Base-by-base conservation (phyloP, 164 flowering plant genomes). In the Magnolia changhungtana region DNA sequence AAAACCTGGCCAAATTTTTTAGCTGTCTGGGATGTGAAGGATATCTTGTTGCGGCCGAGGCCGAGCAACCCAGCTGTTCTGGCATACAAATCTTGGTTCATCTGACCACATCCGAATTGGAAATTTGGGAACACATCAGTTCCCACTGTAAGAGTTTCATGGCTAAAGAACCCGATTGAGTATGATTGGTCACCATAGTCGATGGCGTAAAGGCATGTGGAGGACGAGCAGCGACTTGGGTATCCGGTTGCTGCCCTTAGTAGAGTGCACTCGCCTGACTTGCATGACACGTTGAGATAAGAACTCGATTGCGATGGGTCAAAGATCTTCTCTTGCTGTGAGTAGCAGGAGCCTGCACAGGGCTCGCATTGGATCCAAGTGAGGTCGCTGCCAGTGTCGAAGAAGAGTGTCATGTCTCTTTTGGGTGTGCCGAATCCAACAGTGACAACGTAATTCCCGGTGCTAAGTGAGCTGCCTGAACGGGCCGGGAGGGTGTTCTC, bases 41-140 rank as follows among this genome's bases (percentile, higher is more conserved):
- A 88, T 20, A 88, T 3, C 31, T 63, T 3, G 75, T 83, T 77
- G 2, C 85, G 88, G 21, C 88, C 91, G 2, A 88, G 89, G 0
- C 93, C 93, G 1, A 88, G 68, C 13, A 88, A 8, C 5, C 91
- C 93, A 2, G 89, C 91, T 1, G 81, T 63, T 13, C 76, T 77
- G 11, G 86, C 86, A 72, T 86, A 88, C 23, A 84, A 79, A 9
- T 88, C 93, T 0, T 61, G 78, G 76, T 90, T 90, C 69, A 87
- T 80, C 73, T 86, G 79, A 49, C 94, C 94, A 69, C 94, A 90
- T 0, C 94, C 94, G 59, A 90, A 89, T 23, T 66, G 66, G 72
- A 89, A 83, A 13, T 55, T 63, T 10, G 79, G 72, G 64, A 87
- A 66, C 16, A 52, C 58, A 7, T 85, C 90, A 1, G 74, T 9